Percentiles rank a stretch among this genome's conserved stretches.
phyloP scores from a whole-genome alignment of 805 yeast genomes.

The Hanseniaspora mollemarum region DNA sequence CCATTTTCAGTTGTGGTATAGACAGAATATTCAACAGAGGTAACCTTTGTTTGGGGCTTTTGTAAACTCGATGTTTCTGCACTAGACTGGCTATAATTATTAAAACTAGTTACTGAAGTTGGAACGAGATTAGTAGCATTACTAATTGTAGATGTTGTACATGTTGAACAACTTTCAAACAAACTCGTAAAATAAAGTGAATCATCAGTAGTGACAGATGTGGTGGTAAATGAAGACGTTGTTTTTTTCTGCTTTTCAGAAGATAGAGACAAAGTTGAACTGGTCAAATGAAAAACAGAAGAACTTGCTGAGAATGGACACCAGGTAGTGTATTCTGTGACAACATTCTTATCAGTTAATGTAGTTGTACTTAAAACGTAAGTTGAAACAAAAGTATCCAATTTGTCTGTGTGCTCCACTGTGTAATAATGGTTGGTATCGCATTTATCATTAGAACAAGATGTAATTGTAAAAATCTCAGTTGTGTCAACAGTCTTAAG shows the following conservation, averaged over 20 bases:
- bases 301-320: slow-evolving; percentile 5
- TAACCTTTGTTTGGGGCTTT: not conserved
- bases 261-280: not conserved
- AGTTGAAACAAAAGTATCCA: not conserved
- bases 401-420: not conserved
- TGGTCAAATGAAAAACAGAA: not conserved
- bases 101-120: not conserved
- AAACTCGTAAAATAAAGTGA: not conserved
- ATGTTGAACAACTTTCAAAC: not conserved
- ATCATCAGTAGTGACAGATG: not conserved
- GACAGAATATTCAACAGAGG: slow-evolving; percentile 19
- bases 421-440: slow-evolving; percentile 10
- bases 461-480: slow-evolving; percentile 12
- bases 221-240: not conserved
- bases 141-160: not conserved
- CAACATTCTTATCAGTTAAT: not conserved
- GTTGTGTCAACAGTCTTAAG: too few species aligned
- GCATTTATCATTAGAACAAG: slow-evolving; percentile 9
- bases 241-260: not conserved
- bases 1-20: slow-evolving; percentile 25
- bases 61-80: not conserved
- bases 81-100: too few species aligned
- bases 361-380: slow-evolving; percentile 3
- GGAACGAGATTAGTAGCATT: not conserved
- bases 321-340: slow-evolving; percentile 15